Evolutionary conservation across 371 early-diverging fungal species (phyloP).

Genomic region (Mortierella sp.): DNA sequence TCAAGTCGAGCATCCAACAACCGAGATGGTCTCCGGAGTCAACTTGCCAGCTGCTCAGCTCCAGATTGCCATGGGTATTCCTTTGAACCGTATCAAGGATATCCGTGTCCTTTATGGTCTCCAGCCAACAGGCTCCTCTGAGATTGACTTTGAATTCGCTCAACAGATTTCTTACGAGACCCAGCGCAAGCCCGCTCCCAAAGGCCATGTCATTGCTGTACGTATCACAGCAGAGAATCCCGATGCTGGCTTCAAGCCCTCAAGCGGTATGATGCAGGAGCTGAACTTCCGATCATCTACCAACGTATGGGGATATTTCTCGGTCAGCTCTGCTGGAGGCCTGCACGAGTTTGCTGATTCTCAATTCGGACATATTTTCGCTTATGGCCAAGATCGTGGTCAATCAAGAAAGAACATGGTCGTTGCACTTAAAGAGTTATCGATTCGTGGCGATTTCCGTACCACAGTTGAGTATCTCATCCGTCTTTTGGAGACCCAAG

Average conservation of each 20-base stretch:
- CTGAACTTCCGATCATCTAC: constrained; percentile 95
- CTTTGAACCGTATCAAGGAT: constrained; percentile 93
- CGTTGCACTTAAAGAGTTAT: constrained; percentile 97
- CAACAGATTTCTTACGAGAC: constrained; percentile 80
- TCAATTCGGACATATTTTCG: constrained; percentile 99
- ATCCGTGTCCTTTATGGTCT: constrained; percentile 95
- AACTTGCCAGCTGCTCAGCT: constrained; percentile 98
- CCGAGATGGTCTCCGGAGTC: constrained; percentile 98
- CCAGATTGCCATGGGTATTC: constrained; percentile 98
- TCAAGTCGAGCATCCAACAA: constrained; percentile 99
- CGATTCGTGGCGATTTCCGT: constrained; percentile 98
- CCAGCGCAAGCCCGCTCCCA: constrained; percentile 93
- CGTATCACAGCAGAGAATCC: constrained; percentile 99
- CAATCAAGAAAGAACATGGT: constrained; percentile 96
- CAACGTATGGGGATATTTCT: constrained; percentile 99
- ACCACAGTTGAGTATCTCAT: constrained; percentile 98
- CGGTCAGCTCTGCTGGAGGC: constrained; percentile 93
- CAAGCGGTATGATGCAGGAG: constrained; percentile 94
- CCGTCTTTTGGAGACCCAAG: constrained; percentile 91
- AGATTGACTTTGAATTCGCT: constrained; percentile 94
- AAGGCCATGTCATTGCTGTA: constrained; percentile 98
- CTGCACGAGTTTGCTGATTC: constrained; percentile 99
- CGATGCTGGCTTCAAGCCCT: constrained; percentile 98
- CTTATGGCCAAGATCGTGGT: constrained; percentile 95
- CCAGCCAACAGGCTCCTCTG: constrained; percentile 82